Evolutionary conservation across 139 green algal species (phyloP), one percentile per base, ranked within the genome.

Genomic region (Spirogloea muscicola): DNA sequence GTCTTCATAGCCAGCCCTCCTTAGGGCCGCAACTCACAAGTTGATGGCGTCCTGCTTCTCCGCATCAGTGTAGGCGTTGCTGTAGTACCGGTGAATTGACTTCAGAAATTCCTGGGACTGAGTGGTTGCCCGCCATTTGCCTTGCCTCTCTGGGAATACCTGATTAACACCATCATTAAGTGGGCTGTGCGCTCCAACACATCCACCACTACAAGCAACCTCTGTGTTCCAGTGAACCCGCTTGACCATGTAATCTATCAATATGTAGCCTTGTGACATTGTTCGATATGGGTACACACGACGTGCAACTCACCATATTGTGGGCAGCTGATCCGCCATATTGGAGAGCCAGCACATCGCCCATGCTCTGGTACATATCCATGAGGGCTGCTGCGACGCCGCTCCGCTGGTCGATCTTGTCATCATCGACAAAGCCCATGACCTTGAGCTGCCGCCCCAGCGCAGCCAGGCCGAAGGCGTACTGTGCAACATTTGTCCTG

Each of bases 41-140:
- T 98, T 96, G 79, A 98, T 96, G 48, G 91, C 91, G 44, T 93
- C 90, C 85, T 97, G 92, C 87, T 96, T 96, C 76, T 96, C 90
- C 34, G 85, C 85, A 62, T 96, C 91, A 0, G 88, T 93, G 76
- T 90, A 91, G 4, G 86, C 82, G 79, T 96, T 96, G 82, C 39
- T 87, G 84, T 95, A 95, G 81, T 95, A 95, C 10, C 93, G 87
- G 42, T 87, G 86, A 36, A 91, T 48, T 57, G 68, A 84, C 49
- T 84, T 90, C 29, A 94, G 37, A 42, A 90, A 52, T 51, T 95
- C 88, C 6, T 68, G 44, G 0, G 55, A 66, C 18, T 40, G 59
- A 52, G 52, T 81, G 74, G 89, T 21, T 57, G 75, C 29, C 74
- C 31, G 58, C 63, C 68, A 75, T 0, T 79, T 87, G 34, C 85